Percentiles rank a stretch among this genome's conserved stretches.
These are phyloP conservation scores for Penicillium fimorum DNA, from an alignment of 495 filamentous ascomycete genomes.

Conservation along the genomic window DNA sequence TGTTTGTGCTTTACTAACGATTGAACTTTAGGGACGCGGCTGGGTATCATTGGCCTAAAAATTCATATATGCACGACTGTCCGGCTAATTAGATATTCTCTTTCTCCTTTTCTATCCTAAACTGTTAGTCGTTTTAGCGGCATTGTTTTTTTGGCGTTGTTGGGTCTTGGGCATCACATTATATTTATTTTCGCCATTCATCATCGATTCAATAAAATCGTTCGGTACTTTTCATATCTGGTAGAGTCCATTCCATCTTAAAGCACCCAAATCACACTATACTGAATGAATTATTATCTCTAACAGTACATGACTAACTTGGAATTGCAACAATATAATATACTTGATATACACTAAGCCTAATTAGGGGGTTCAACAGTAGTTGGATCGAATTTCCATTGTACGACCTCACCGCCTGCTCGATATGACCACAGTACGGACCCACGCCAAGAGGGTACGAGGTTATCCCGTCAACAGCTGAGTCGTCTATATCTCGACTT, in stretches of 20 bases:
- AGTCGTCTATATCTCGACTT: neutral
- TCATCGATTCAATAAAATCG: constrained; percentile 12
- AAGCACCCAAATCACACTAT: no score
- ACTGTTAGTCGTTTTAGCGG: constrained; percentile 34
- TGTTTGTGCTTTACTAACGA: constrained; percentile 6
- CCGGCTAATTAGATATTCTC: constrained; percentile 13
- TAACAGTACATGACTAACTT: no score
- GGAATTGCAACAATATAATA: neutral
- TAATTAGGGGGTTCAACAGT: neutral
- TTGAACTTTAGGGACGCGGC: constrained; percentile 30
- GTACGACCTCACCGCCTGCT: neutral
- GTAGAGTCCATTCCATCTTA: neutral
- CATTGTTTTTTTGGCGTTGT: constrained; percentile 38
- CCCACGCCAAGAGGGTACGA: constrained; percentile 4
- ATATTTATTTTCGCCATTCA: constrained; percentile 1
- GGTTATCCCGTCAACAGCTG: neutral
- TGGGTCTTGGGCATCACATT: constrained; percentile 13
- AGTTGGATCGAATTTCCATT: neutral
- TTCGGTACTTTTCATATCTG: neutral
- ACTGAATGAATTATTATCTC: no score
- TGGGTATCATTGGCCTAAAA: constrained; percentile 50
- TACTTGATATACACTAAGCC: neutral
- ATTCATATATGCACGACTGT: constrained; percentile 49
- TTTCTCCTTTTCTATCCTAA: constrained; percentile 13
- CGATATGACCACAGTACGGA: neutral